Evolutionary conservation across 2,329 filamentous ascomycete genomes (phyloP).

Genomic region (Microdochium trichocladiopsis): DNA sequence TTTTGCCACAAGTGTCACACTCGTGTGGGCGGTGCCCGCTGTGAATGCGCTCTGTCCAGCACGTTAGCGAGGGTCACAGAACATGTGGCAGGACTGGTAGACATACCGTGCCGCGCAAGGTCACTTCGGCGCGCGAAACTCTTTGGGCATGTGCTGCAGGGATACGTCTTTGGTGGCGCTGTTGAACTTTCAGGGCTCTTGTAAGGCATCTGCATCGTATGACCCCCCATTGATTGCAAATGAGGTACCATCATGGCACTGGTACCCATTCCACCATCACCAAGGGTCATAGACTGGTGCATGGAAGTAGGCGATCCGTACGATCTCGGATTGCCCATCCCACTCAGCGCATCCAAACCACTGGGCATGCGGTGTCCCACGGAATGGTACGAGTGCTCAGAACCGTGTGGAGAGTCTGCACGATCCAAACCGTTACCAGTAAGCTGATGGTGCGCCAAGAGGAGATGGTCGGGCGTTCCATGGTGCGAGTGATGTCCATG

Average conservation of each 20-base stretch:
- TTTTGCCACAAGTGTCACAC: conserved; percentile 90
- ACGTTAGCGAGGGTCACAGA: neutral
- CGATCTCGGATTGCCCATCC: conserved; percentile 31
- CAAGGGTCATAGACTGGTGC: conserved; percentile 40
- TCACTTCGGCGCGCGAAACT: conserved; percentile 91
- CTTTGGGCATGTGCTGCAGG: conserved; percentile 85
- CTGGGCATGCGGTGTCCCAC: conserved; percentile 23
- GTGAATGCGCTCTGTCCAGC: conserved; percentile 77
- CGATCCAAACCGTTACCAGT: conserved; percentile 36
- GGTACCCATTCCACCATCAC: conserved; percentile 30
- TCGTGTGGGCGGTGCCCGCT: conserved; percentile 85
- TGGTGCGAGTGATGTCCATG: neutral
- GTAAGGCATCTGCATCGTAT: conserved; percentile 23
- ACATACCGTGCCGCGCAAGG: conserved; percentile 85
- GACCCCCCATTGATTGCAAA: conserved; percentile 26
- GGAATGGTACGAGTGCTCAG: conserved; percentile 51
- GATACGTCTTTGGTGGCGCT: conserved; percentile 60
- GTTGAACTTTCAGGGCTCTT: conserved; percentile 29
- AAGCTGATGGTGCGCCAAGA: conserved; percentile 18
- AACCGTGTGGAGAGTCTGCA: conserved; percentile 51
- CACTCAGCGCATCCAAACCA: conserved; percentile 24
- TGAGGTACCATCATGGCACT: conserved; percentile 33
- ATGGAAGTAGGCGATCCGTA: conserved; percentile 49
- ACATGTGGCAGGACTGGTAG: neutral
- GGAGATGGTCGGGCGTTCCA: conserved; percentile 11